These are phyloP conservation scores for Sporothrix mexicana DNA, from an alignment of 2,329 filamentous ascomycete species.

Conservation along the genomic window DNA sequence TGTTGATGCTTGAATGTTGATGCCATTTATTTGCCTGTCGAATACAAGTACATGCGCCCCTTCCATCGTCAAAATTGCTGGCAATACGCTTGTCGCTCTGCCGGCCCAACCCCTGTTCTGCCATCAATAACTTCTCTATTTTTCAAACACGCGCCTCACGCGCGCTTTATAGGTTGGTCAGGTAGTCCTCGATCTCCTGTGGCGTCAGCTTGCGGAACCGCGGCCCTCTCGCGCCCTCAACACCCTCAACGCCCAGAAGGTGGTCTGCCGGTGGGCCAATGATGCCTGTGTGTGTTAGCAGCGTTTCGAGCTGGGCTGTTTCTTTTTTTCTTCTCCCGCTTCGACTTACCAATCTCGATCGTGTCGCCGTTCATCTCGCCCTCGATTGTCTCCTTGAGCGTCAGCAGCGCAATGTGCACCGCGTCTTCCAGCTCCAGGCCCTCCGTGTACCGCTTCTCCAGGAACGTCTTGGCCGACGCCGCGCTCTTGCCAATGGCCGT, in stretches of 20 bases:
- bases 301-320: neutral
- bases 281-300: slow-evolving; percentile 63
- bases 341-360: slow-evolving; percentile 85
- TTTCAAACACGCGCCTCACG: slow-evolving; percentile 17
- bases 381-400: slow-evolving; percentile 98
- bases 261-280: slow-evolving; percentile 94
- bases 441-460: slow-evolving; percentile 99
- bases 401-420: slow-evolving; percentile 96
- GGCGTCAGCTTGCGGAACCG: slow-evolving; percentile 94
- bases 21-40: slow-evolving; percentile 29
- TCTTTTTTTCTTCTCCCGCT: neutral
- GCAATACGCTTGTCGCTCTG: neutral
- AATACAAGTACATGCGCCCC: slow-evolving; percentile 37
- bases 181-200: slow-evolving; percentile 98
- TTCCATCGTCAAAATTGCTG: neutral
- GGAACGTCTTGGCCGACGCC: slow-evolving; percentile 96
- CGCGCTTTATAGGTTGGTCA: slow-evolving; percentile 85
- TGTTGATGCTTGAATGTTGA: slow-evolving; percentile 14
- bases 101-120: neutral
- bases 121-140: neutral
- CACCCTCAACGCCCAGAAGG: slow-evolving; percentile 87
- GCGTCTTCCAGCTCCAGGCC: slow-evolving; percentile 96
- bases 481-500: slow-evolving; percentile 99
- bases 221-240: slow-evolving; percentile 81
- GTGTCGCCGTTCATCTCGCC: slow-evolving; percentile 99